A percentile compares a stretch with the other conserved stretches of the same genome.
phyloP scores from a whole-genome alignment of 2,329 filamentous ascomycete species.

The Periglandula ipomoeae region DNA sequence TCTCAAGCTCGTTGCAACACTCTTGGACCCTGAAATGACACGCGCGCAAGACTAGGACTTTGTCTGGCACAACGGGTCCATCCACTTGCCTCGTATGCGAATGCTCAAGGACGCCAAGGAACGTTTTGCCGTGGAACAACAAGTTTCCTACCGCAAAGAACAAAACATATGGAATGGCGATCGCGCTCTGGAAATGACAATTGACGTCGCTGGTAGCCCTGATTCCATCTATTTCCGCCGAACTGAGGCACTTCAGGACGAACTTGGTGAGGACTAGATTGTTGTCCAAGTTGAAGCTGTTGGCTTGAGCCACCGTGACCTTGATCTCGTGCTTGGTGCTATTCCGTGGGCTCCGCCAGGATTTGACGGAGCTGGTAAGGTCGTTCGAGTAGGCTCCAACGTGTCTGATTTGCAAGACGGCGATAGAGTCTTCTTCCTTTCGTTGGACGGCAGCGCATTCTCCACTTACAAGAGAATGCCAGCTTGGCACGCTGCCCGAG shows the following conservation, averaged over 20 bases:
- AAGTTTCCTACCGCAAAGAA: conserved; percentile 11
- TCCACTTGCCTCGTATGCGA: conserved; percentile 10
- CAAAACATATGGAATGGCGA: conserved; percentile 15
- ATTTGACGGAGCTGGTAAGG: conserved; percentile 16
- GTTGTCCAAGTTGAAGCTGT: conserved; percentile 12
- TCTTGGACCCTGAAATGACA: conserved; percentile 1
- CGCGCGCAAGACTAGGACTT: conserved; percentile 9
- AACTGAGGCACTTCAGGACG: conserved; percentile 7
- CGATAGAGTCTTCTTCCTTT: conserved; percentile 12
- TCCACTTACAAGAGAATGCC: conserved; percentile 12
- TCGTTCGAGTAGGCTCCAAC: conserved; percentile 11
- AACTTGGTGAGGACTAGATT: conserved; percentile 12
- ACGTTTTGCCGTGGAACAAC: conserved; percentile 8
- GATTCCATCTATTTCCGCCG: conserved; percentile 17
- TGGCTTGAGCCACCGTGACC: conserved; percentile 15
- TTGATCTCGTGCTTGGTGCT: conserved; percentile 13
- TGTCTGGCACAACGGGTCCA: conserved; percentile 7
- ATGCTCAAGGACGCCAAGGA: conserved; percentile 6
- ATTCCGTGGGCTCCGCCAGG: conserved; percentile 16
- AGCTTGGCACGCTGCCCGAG: conserved; percentile 7
- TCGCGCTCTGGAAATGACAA: conserved; percentile 15
- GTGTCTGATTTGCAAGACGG: conserved; percentile 11
- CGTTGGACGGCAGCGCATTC: conserved; percentile 10
- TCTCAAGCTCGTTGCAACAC: conserved; percentile 1
- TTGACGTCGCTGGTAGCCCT: conserved; percentile 15